Conservation (phyloP, 345 rosid genomes). For the Populus ilicifolia region DNA sequence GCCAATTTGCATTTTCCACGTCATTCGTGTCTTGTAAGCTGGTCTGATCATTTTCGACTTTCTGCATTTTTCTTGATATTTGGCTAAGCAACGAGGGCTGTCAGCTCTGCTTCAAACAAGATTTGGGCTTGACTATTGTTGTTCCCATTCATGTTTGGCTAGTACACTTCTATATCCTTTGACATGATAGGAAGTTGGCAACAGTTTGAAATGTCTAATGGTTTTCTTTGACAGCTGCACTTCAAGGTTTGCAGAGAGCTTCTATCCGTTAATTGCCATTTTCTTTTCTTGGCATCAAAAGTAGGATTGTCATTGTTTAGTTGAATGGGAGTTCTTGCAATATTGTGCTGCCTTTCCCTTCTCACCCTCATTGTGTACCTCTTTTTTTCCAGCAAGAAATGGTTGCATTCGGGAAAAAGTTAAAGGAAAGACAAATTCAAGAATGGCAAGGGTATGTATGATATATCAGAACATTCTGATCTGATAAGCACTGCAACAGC, state of each 20-base stretch:
- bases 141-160: neutral
- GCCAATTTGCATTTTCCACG: neutral
- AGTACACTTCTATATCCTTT: neutral
- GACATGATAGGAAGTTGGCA: neutral
- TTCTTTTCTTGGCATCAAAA: neutral
- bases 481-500: neutral
- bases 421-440: constrained; percentile 75
- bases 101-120: neutral
- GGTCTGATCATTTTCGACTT: neutral
- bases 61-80: neutral
- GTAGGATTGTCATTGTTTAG: neutral
- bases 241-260: neutral
- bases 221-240: neutral
- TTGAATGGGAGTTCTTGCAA: neutral
- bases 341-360: constrained; percentile 12
- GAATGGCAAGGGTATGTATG: constrained; percentile 82
- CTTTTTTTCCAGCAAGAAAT: constrained; percentile 36
- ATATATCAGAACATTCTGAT: neutral
- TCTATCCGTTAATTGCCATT: neutral
- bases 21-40: neutral
- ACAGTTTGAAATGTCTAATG: neutral
- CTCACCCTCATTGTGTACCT: neutral
- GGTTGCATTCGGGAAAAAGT: constrained; percentile 90
- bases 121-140: neutral
- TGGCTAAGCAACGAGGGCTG: neutral